Percentiles rank a stretch among this genome's conserved stretches.
phyloP scores from a whole-genome alignment of 2,329 filamentous ascomycete species.

The Arthrocladium fulminans region DNA sequence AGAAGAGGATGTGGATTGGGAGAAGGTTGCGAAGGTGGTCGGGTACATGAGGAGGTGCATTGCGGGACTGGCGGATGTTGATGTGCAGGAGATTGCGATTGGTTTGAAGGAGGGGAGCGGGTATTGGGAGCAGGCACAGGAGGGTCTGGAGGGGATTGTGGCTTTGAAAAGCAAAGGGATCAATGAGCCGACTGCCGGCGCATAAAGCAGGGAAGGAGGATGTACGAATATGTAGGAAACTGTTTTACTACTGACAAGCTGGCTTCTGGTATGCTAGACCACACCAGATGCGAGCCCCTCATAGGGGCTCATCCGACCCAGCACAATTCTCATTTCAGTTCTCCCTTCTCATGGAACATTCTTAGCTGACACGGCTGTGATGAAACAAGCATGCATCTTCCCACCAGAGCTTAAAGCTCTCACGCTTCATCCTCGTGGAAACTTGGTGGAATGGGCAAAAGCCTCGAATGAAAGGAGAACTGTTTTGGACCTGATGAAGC shows the following conservation, averaged over 20 bases:
- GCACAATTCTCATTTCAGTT: too few species aligned
- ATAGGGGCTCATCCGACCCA: too few species aligned
- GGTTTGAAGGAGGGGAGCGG: neutral
- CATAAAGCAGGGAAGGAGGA: neutral
- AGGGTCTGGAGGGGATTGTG: neutral
- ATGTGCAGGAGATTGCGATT: conserved; percentile 4
- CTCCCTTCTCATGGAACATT: too few species aligned
- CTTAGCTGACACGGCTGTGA: too few species aligned
- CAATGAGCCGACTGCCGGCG: neutral
- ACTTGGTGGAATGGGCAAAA: too few species aligned
- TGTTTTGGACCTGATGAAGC: too few species aligned
- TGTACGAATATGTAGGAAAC: neutral
- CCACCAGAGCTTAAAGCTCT: too few species aligned
- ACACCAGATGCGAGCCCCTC: too few species aligned
- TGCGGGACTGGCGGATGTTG: neutral
- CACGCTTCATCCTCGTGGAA: too few species aligned
- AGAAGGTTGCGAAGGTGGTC: conserved; percentile 52
- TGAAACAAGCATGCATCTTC: too few species aligned
- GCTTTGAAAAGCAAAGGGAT: neutral
- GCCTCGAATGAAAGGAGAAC: too few species aligned
- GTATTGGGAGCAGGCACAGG: conserved; percentile 6
- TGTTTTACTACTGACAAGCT: neutral
- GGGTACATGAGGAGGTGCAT: conserved; percentile 48
- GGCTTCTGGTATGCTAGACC: too few species aligned
- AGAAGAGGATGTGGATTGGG: conserved; percentile 52